phyloP scores from a whole-genome alignment of 768 basidiomycete species.

The Trametes villosa region DNA sequence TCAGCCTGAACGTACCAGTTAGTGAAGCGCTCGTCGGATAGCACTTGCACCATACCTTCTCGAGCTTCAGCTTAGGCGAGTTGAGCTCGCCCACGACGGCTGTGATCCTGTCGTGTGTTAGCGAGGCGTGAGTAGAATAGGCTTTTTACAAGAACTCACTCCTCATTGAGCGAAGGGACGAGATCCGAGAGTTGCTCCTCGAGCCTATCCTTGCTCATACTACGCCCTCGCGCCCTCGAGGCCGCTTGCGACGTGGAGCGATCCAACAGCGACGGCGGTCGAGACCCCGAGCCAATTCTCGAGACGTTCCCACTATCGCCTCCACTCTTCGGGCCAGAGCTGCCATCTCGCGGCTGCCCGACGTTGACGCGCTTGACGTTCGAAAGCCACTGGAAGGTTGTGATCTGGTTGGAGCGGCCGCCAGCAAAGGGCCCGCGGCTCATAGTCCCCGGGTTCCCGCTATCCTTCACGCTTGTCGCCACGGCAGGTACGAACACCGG shows the following conservation, averaged over 20 bases:
- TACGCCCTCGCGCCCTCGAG: constrained; percentile 10
- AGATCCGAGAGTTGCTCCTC: constrained; percentile 41
- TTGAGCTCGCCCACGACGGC: constrained; percentile 69
- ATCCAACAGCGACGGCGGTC: constrained; percentile 35
- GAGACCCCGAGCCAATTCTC: constrained; percentile 51
- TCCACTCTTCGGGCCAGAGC: constrained; percentile 57
- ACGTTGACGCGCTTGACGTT: constrained; percentile 76
- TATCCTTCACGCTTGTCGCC: constrained; percentile 23
- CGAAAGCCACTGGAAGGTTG: constrained; percentile 73
- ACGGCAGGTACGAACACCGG: constrained; percentile 18
- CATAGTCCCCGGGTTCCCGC: constrained; percentile 44
- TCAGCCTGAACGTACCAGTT: constrained; percentile 53
- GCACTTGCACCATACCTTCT: constrained; percentile 59
- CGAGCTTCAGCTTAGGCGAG: constrained; percentile 77
- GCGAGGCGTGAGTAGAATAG: constrained; percentile 3
- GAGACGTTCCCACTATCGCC: constrained; percentile 51
- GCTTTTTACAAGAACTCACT: constrained; percentile 48
- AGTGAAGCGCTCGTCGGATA: neutral
- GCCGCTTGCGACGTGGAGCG: constrained; percentile 19
- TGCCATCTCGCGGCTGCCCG: constrained; percentile 57
- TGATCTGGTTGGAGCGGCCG: constrained; percentile 59
- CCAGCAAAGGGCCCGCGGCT: constrained; percentile 50
- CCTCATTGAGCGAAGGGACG: constrained; percentile 68
- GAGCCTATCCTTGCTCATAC: constrained; percentile 52
- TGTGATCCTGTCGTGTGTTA: constrained; percentile 59